Base-by-base conservation (phyloP, 169 alveolate species). In the Cryptosporidium canis region DNA sequence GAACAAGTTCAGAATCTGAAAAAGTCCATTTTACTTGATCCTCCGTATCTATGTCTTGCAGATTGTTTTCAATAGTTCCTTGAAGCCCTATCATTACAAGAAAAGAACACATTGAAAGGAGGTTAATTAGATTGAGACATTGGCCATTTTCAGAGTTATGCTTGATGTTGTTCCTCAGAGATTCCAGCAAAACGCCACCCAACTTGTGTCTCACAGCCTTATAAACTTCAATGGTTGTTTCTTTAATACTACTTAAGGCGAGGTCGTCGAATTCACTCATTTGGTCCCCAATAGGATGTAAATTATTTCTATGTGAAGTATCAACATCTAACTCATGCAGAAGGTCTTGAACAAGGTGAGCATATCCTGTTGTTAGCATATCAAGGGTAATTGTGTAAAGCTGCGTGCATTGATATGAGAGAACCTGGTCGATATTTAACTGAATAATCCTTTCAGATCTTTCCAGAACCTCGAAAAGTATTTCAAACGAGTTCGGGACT, bases 261-360 rank as follows among this genome's bases (percentile, higher is more conserved):
- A 47, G 58, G 16, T 31, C 21, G n/a, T 27, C n/a, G 31, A 29
- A 29, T 61, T 61, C 48, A 27, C 29, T 61, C 6, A 2, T 44
- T 9, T 51, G 63, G 63, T 18, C 33, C n/a, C 24, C 33, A 1
- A 24, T 39, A 33, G 18, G 3, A n/a, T 16, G 14, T n/a, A 66
- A 27, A 27, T 66, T 39, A 39, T 43, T 39, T 16, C 53, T 18
- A 6, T 70, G 33, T 51, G 31, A 35, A 7, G 55, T 21, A 33
- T 55, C 63, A 24, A 24, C 56, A 27, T 77, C 87, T 7, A 77
- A n/a, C 21, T 63, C 63, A 43, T 63, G 56, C 3, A 77, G 63
- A 39, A 77, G 56, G 58, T 77, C 70, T 55, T 77, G 87, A 21
- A 77, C 71, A 41, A 77, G 72, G 66, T 77, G 87, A n/a, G 66